Evolutionary conservation across 805 yeast species (phyloP), one percentile per base, ranked within the genome.

Genomic region (Komagataella pseudopastoris): DNA sequence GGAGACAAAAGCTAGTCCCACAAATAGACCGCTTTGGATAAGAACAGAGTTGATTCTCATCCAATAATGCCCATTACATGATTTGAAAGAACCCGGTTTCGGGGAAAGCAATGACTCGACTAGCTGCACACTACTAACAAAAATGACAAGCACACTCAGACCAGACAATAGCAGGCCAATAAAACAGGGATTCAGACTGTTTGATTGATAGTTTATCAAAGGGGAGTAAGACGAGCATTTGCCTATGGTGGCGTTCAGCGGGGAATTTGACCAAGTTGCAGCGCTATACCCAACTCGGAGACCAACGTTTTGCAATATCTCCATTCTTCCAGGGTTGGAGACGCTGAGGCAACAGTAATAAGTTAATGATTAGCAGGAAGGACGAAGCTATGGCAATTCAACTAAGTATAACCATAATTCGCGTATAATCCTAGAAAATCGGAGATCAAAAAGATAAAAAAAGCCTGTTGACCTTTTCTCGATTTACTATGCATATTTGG

Each of bases 161-260:
- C 24, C n/a, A 1, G 49, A 52, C 46, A 56, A 55, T 5, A 60
- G 46, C 14, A 59, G 22, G 1, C 63, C 56, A 5, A 63, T 51
- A 54, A 67, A 67, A 50, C 69, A 65, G 6, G 65, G 64, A 18
- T 57, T 63, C 47, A 67, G 46, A 1, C 67, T 58, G 50, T 60
- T 65, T 5, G 60, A 30, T 30, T 30, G 14, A 30, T 30, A 30
- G 8, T 30, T 30, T 30, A 30, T 8, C 39, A 30, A 30, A 30
- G 39, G 39, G 8, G n/a, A 30, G 39, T 30, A 30, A 14, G 39
- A 30, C 39, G 39, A 30, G 39, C 39, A 30, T 8, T 10, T 30
- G n/a, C 39, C 39, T 30, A 30, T 3, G 39, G 39, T 30, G n/a
- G 39, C 4, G 14, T 30, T 30, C 14, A 30, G 39, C n/a, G 14